Evolutionary conservation across 1,139 yeast species (phyloP), one percentile per base, ranked within the genome.

Genomic region (Magnusiomyces fungicola): DNA sequence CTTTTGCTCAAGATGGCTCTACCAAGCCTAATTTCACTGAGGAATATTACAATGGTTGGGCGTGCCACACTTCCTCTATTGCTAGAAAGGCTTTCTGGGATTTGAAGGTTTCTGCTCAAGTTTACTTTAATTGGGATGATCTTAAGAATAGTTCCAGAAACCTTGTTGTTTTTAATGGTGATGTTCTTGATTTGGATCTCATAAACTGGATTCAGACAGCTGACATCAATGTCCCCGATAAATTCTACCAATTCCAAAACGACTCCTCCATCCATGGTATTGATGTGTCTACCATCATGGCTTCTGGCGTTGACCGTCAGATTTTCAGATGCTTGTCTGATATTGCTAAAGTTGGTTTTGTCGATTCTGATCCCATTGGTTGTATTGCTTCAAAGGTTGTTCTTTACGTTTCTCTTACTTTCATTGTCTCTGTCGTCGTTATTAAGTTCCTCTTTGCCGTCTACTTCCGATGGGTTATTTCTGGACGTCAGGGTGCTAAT

Each of bases 291-390:
- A 72, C 88, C 53, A 72, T 84, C 16, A 74, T 90, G 63, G 78
- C 95, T 3, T 80, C 79, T 51, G 76, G 85, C 19, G 70, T 71
- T 23, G 89, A 86, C 58, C 77, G 89, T 53, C 76, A 77, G 58
- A 79, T 81, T 7, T 94, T 94, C 16, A 78, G 82, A 60, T 92
- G 98, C 68, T 71, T 92, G 49, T 73, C 84, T n/a, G 97, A 92
- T 66, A 84, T 87, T 51, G 73, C 86, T 50, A 87, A 83, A 68
- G 95, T 90, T 22, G 98, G 98, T 23, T 81, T 79, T 44, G 79
- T 92, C 50, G 97, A 92, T 64, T 80, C 94, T 0, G 89, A 87
- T 50, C 81, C 96, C 12, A 80, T 92, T 61, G 98, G 98, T n/a
- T 92, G 98, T 69, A 81, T 92, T 66, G 96, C 97, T 0, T 87